A percentile compares a stretch with the other conserved stretches of the same genome.
These are phyloP conservation scores for Mortierella sp. DNA, from an alignment of 371 early-diverging fungal genomes.

Conservation along the genomic window DNA sequence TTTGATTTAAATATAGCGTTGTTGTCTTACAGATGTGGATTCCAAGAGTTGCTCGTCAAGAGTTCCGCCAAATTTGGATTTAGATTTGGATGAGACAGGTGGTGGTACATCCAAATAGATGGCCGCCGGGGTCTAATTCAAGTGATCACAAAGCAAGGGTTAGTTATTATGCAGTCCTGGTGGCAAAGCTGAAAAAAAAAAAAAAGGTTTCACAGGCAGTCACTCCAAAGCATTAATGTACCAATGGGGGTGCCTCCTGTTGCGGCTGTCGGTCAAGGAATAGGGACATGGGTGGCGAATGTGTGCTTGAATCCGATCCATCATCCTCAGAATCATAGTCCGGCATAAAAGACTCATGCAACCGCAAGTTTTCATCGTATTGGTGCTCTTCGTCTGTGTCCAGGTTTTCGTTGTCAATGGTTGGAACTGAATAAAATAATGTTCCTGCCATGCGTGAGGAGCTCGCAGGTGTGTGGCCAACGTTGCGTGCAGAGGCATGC, in stretches of 20 bases:
- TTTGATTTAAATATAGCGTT: neutral
- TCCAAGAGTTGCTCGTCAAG: constrained; percentile 50
- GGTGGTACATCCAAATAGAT: constrained; percentile 67
- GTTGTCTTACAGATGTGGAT: constrained; percentile 31
- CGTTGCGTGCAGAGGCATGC: constrained; percentile 30
- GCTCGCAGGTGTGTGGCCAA: constrained; percentile 10
- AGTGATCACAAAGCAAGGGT: neutral
- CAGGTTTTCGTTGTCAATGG: constrained; percentile 35
- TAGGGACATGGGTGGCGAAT: constrained; percentile 55
- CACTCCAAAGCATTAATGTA: constrained; percentile 19
- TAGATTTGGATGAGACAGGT: constrained; percentile 46
- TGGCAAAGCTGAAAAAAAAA: constrained; percentile 30
- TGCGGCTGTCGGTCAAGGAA: constrained; percentile 50
- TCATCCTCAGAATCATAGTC: constrained; percentile 50
- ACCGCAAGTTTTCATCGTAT: constrained; percentile 17
- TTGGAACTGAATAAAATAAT: constrained; percentile 54
- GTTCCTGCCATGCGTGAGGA: constrained; percentile 48
- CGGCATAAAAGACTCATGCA: constrained; percentile 39
- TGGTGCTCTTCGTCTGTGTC: constrained; percentile 23
- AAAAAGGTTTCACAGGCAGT: constrained; percentile 31
- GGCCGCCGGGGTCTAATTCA: constrained; percentile 64
- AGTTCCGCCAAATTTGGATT: constrained; percentile 26
- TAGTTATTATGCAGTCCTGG: constrained; percentile 4
- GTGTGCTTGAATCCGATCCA: constrained; percentile 46
- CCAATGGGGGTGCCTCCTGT: constrained; percentile 36